Conservation (phyloP, 441 rosid species). For the Adansonia gregorii region DNA sequence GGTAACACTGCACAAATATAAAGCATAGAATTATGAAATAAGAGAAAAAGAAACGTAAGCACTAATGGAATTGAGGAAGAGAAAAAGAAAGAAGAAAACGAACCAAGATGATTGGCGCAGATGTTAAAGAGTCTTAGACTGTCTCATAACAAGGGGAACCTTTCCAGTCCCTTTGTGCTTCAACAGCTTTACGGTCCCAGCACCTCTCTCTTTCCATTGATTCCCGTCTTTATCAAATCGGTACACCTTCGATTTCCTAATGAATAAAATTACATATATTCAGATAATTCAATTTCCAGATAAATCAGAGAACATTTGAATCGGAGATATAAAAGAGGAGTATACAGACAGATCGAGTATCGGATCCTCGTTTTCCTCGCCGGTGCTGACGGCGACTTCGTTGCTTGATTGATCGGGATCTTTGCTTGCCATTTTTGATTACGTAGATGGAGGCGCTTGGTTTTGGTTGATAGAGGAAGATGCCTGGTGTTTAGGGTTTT, state of each 20-base stretch:
- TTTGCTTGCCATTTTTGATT: constrained; percentile 59
- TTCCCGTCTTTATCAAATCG: constrained; percentile 76
- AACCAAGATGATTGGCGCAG: constrained; percentile 92
- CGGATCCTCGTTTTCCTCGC: constrained; percentile 86
- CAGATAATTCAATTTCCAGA: not conserved
- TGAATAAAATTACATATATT: not conserved
- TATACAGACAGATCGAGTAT: constrained; percentile 71
- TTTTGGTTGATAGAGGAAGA: too few species aligned
- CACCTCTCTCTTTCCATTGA: constrained; percentile 96
- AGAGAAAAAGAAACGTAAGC: not conserved
- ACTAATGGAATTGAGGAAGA: not conserved
- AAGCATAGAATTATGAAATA: not conserved
- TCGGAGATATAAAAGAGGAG: not conserved
- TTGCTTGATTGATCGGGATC: constrained; percentile 76
- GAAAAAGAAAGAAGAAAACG: constrained; percentile 11
- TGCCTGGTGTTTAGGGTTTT: not conserved
- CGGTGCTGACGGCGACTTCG: constrained; percentile 80
- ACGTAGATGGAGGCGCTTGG: not conserved
- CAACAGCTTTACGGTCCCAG: constrained; percentile 79
- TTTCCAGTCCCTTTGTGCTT: constrained; percentile 67
- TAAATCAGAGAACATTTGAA: not conserved
- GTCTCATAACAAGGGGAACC: constrained; percentile 85
- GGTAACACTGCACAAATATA: constrained; percentile 48
- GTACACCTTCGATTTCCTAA: constrained; percentile 80
- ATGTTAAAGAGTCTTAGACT: constrained; percentile 85